phyloP scores from a whole-genome alignment of 2,329 filamentous ascomycete genomes.

The Pseudocercospora musae region DNA sequence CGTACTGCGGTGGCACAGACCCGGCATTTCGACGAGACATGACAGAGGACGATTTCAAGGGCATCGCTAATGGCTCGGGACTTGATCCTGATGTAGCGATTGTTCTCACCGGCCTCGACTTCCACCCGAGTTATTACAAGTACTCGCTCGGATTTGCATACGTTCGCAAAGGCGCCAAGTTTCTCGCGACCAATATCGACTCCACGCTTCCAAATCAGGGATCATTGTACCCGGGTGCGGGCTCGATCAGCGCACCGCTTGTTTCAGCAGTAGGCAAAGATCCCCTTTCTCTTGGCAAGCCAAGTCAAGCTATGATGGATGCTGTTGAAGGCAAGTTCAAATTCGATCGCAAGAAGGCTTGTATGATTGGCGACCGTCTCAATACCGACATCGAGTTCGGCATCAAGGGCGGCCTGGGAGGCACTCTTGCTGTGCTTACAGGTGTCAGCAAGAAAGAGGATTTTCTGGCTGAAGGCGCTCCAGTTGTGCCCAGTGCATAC shows the following conservation, averaged over 20 bases:
- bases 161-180: constrained; percentile 73
- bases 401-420: constrained; percentile 82
- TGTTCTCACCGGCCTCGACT: constrained; percentile 87
- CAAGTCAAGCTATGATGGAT: constrained; percentile 99
- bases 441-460: constrained; percentile 85
- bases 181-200: constrained; percentile 91
- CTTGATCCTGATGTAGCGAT: constrained; percentile 86
- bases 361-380: constrained; percentile 92
- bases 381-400: constrained; percentile 97
- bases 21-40: constrained; percentile 73
- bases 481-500: constrained; percentile 75
- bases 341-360: constrained; percentile 77
- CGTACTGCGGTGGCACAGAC: constrained; percentile 84
- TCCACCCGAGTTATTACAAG: constrained; percentile 94
- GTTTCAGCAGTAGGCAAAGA: constrained; percentile 60
- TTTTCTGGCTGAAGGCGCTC: constrained; percentile 66
- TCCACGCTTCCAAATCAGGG: constrained; percentile 80
- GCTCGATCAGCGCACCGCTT: constrained; percentile 74
- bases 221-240: constrained; percentile 86
- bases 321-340: constrained; percentile 94
- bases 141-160: constrained; percentile 82
- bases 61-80: constrained; percentile 67
- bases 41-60: constrained; percentile 72
- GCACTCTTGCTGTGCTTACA: constrained; percentile 85
- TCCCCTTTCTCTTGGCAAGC: constrained; percentile 83